Percentiles rank a stretch among this genome's conserved stretches.
These are phyloP conservation scores for Scheffersomyces amazonensis DNA, from an alignment of 805 yeast genomes.

Conservation along the genomic window DNA sequence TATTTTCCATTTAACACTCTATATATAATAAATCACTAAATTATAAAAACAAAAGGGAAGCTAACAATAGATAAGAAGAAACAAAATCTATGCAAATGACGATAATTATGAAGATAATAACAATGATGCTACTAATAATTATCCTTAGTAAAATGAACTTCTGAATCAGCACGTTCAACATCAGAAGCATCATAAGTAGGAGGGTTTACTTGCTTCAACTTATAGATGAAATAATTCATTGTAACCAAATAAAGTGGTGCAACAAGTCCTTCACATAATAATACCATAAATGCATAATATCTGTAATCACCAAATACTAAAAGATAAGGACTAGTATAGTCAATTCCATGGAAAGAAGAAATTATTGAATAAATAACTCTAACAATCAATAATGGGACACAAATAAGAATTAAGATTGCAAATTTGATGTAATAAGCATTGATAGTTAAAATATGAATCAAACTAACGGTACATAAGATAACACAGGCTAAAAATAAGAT, in stretches of 20 bases:
- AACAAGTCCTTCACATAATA: slow-evolving; percentile 7
- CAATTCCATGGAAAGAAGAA: slow-evolving; percentile 11
- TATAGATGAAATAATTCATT: neutral
- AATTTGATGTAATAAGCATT: neutral
- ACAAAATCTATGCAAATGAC: too few species aligned
- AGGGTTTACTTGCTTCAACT: too few species aligned
- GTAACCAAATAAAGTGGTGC: slow-evolving; percentile 1
- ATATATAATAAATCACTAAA: too few species aligned
- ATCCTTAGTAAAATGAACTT: too few species aligned
- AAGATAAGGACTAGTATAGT: slow-evolving; percentile 7
- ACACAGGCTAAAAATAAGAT: slow-evolving; percentile 10
- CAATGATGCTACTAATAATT: too few species aligned
- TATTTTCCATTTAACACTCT: too few species aligned
- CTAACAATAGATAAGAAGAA: too few species aligned
- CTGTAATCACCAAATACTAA: slow-evolving; percentile 10
- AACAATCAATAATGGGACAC: slow-evolving; percentile 7
- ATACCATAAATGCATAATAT: slow-evolving; percentile 12
- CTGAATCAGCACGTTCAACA: too few species aligned
- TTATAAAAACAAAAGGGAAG: too few species aligned
- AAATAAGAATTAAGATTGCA: slow-evolving; percentile 4
- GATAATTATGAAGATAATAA: too few species aligned
- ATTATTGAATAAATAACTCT: slow-evolving; percentile 11
- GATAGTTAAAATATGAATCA: neutral
- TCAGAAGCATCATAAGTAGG: too few species aligned
- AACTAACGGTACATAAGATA: slow-evolving; percentile 3